Base-by-base conservation (phyloP, 805 yeast genomes). In the Lipomyces lipofer region DNA sequence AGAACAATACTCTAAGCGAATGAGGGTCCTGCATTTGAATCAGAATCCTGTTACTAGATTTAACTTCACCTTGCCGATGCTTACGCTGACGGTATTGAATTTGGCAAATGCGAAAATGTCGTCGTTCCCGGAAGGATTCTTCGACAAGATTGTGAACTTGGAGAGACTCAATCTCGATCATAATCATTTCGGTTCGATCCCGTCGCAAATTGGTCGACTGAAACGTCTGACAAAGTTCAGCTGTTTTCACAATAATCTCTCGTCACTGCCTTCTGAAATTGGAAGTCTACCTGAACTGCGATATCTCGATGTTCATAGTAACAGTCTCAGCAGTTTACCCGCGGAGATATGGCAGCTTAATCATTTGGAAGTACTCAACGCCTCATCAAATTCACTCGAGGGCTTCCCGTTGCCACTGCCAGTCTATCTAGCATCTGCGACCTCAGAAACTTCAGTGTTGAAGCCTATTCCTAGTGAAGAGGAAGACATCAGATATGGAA, bases 101-200 rank as follows among this genome's bases (percentile, higher is more conserved):
- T 73, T 94, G 49, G 81, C 87, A 8, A 86, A 86, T 65, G 97
- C 96, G 1, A 89, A 88, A 64, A 73, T 94, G 46, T 81, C 96
- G 0, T 76, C 87, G 5, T 73, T 94, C 27, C 85, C 91, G 0
- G 75, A 80, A 6, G 80, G 78, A 15, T 80, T 90, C 54, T 75
- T 90, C 42, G 69, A 76, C 6, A 78, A 76, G 59, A 74, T 90
- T 39, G 80, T 86, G 0, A 79, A 81, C 55, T 73, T 90, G 49
- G 95, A 87, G 62, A 85, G 81, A 55, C 71, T 94, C 59, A 82
- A 82, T 27, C 71, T 94, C 58, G 94, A 89, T 69, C 82, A 84
- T 63, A 94, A 94, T 66, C 94, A 87, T 66, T 75, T 94, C 61
- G 86, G 86, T 7, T 76, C 81, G 13, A 70, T 94, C 19, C 97